Conservation (phyloP, 1,284 basidiomycete species). For the Ustilago nuda region DNA sequence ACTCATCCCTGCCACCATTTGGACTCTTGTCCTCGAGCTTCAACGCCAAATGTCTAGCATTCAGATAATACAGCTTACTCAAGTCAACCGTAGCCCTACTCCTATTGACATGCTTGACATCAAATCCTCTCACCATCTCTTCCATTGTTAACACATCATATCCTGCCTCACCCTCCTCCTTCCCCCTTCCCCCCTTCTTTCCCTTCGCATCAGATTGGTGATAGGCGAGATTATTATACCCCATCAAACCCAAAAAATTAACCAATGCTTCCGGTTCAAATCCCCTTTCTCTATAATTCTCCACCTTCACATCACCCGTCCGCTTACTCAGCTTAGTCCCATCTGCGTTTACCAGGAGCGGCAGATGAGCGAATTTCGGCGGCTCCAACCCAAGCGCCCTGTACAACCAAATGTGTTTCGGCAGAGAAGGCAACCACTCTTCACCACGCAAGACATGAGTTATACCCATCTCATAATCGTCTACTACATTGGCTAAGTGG, state of each 20-base stretch:
- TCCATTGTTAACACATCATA: constrained; percentile 59
- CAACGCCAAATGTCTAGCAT: constrained; percentile 51
- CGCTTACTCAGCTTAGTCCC: constrained; percentile 95
- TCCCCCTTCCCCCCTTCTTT: background rate
- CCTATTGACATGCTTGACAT: constrained; percentile 57
- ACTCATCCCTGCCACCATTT: constrained; percentile 24
- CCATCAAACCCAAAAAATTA: constrained; percentile 92
- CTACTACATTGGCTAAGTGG: constrained; percentile 93
- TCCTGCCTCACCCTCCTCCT: constrained; percentile 25
- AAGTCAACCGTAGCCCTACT: constrained; percentile 59
- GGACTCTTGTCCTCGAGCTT: constrained; percentile 45
- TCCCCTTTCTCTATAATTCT: constrained; percentile 84
- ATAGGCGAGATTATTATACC: constrained; percentile 76
- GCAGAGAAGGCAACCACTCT: constrained; percentile 97
- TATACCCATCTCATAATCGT: constrained; percentile 95
- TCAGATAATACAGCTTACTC: constrained; percentile 62
- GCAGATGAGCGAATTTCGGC: constrained; percentile 90
- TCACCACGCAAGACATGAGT: constrained; percentile 95
- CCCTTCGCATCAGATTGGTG: constrained; percentile 6
- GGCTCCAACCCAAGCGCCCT: constrained; percentile 78
- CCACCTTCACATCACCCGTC: constrained; percentile 86
- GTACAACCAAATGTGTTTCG: constrained; percentile 91
- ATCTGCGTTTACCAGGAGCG: constrained; percentile 87
- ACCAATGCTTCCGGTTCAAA: constrained; percentile 90
- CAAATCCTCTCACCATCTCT: constrained; percentile 55